Evolutionary conservation across 495 filamentous ascomycete species (phyloP), one percentile per base, ranked within the genome.

Genomic region (Saxophila tyrrhenica): DNA sequence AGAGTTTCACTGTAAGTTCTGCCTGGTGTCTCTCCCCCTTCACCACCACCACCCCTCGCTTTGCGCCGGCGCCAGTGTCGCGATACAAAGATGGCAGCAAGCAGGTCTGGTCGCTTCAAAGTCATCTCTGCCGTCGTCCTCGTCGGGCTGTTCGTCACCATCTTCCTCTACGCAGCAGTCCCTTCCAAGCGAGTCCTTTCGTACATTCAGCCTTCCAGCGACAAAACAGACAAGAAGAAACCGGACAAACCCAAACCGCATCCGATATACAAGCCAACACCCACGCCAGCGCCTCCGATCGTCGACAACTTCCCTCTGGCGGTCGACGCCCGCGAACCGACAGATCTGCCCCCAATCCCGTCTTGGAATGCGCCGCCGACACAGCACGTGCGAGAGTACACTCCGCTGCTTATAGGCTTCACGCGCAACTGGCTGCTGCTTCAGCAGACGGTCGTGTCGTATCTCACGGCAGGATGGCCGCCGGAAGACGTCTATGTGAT

Each of bases 401-500:
- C 52, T 3, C 52, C 52, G 3, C 25, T 55, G 21, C 15, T 55
- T 24, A 55, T 55, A 24, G 52, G 52, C 25, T 55, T 55, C 25
- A 49, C 52, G n/a, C 52, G 52, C 22, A 55, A 49, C 29, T 55
- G 43, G 43, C 24, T 38, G 16, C 24, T 55, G 11, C 39, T 55
- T 3, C 52, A 55, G 20, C 52, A 55, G 39, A 24, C 20, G 11
- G 44, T 55, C 22, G 52, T 46, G 1, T 48, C 43, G 8, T 55
- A 55, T 24, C 49, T 55, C 22, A 48, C 78, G 0, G 75, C 79
- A 0, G 81, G 80, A 20, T 82, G 80, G 80, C 81, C 81, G 2
- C 62, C 78, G 0, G 64, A 69, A 29, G 74, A 81, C 56, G 82
- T 84, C 56, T 78, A 75, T 52, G 72, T 83, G 1, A 67, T 83